These are phyloP conservation scores for Babesia microti DNA, from an alignment of 169 alveolate genomes.

Conservation along the genomic window DNA sequence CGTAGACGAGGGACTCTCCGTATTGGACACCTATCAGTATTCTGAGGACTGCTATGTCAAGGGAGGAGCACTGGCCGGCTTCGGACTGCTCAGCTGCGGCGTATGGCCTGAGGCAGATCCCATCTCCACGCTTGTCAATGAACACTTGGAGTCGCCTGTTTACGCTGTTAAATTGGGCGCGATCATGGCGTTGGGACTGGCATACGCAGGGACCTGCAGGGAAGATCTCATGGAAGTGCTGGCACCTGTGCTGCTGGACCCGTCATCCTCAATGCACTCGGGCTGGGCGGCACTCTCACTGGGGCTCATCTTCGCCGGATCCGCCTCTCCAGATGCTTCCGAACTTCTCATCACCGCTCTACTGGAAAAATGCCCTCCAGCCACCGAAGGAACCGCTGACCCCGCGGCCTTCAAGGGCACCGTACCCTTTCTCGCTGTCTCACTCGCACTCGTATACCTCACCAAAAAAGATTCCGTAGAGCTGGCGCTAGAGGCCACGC, in stretches of 20 bases:
- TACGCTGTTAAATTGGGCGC: conserved; percentile 82
- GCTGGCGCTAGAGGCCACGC: conserved; percentile 76
- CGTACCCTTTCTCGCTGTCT: conserved; percentile 56
- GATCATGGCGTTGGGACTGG: conserved; percentile 89
- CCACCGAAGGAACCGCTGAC: conserved; percentile 1
- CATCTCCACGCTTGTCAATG: conserved; percentile 85
- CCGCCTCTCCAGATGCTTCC: conserved; percentile 88
- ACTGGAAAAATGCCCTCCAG: conserved; percentile 50
- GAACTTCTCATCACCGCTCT: conserved; percentile 82
- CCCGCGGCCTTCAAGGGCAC: conserved; percentile 17
- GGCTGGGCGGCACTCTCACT: conserved; percentile 92
- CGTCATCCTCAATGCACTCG: conserved; percentile 65
- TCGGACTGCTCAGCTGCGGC: conserved; percentile 84
- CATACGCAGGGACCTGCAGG: conserved; percentile 94
- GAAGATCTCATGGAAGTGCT: conserved; percentile 79
- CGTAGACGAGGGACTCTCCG: conserved; percentile 90
- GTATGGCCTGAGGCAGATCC: conserved; percentile 90
- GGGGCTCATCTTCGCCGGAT: conserved; percentile 91
- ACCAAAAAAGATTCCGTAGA: conserved; percentile 83
- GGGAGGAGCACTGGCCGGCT: conserved; percentile 91
- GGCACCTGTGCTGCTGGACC: conserved; percentile 77
- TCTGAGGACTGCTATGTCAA: conserved; percentile 83
- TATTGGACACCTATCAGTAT: conserved; percentile 83
- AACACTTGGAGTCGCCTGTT: conserved; percentile 72
- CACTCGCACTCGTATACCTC: conserved; percentile 81